Base-by-base conservation (phyloP, 345 rosid genomes). In the Populus euphratica region DNA sequence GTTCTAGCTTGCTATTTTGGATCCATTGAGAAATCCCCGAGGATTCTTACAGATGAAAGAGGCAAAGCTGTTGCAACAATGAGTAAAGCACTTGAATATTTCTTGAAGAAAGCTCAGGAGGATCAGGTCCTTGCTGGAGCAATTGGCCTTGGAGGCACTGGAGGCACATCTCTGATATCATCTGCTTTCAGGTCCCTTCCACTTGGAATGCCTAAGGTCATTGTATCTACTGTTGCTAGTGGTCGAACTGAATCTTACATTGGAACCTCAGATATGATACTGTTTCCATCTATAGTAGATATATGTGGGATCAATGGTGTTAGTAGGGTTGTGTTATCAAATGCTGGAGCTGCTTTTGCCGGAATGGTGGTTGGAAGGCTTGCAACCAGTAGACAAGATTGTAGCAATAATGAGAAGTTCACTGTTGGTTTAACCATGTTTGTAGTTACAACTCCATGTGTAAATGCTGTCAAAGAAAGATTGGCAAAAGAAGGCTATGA, bases 401-500 rank as follows among this genome's bases (percentile, higher is more conserved):
- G 25, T 52, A 68, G 59, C 8, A 52, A 31, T 2, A 39, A 74
- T 50, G 73, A 61, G 41, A 89, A 87, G 66, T 74, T 94, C 31
- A 90, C 95, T 5, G 94, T 94, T 68, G 97, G 97, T 68, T 54
- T 91, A 2, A 94, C 97, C 33, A 93, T 94, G 98, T 93, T 94
- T 82, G 98, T 97, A 61, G 96, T 94, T 16, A 94, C 97, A 31
- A 94, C 97, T 68, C 86, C 93, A 1, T 93, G 97, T 76, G 97
- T 88, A 5, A 89, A 73, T 81, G 88, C 86, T 69, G 92, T 94
- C 27, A 88, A 86, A 69, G 88, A 91, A 63, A 86, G 90, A 64
- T 85, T 94, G 86, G 79, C 68, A 13, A 85, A 81, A 76, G 47
- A 91, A 86, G 98, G 92, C 73, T 95, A 82, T n/a, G 99, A 93